Conservation (phyloP, 164 flowering plant species). For the Brasenia schreberi region DNA sequence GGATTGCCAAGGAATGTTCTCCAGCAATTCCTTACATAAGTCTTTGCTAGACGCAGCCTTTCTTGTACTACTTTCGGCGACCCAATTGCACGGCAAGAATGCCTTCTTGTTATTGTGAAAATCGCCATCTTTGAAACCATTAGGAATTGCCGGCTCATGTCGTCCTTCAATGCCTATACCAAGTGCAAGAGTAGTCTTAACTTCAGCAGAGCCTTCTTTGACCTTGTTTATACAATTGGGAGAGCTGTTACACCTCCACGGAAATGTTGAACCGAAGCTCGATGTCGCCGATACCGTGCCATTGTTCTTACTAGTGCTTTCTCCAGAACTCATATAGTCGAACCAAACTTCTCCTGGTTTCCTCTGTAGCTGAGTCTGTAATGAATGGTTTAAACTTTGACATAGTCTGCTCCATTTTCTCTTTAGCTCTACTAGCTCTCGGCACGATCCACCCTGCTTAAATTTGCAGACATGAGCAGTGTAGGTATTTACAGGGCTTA, state of each 20-base stretch:
- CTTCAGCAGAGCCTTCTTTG: slow-evolving; percentile 14
- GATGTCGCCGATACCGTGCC: background rate
- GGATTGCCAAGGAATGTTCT: slow-evolving; percentile 64
- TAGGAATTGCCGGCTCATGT: background rate
- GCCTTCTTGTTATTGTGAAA: background rate
- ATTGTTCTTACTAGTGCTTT: background rate
- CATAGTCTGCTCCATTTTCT: slow-evolving; percentile 65
- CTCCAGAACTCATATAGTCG: background rate
- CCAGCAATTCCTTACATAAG: slow-evolving; percentile 24
- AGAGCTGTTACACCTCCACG: slow-evolving; percentile 26
- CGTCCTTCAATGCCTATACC: background rate
- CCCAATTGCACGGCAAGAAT: background rate
- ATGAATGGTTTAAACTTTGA: slow-evolving; percentile 36
- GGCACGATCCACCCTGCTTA: background rate
- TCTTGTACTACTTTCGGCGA: background rate
- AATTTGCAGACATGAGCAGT: background rate
- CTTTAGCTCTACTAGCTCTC: slow-evolving; percentile 30
- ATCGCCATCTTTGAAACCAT: background rate
- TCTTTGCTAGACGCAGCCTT: slow-evolving; percentile 6
- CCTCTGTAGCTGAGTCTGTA: slow-evolving; percentile 13
- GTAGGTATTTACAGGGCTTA: background rate
- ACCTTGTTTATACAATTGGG: slow-evolving; percentile 14
- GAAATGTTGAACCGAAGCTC: slow-evolving; percentile 17
- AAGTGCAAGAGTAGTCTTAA: slow-evolving; percentile 54
- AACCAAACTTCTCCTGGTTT: background rate